A percentile compares a stretch with the other conserved stretches of the same genome.
These are phyloP conservation scores for Hsuehochloa calcarea DNA, from an alignment of 176 grass and related monocot species.

Conservation along the genomic window DNA sequence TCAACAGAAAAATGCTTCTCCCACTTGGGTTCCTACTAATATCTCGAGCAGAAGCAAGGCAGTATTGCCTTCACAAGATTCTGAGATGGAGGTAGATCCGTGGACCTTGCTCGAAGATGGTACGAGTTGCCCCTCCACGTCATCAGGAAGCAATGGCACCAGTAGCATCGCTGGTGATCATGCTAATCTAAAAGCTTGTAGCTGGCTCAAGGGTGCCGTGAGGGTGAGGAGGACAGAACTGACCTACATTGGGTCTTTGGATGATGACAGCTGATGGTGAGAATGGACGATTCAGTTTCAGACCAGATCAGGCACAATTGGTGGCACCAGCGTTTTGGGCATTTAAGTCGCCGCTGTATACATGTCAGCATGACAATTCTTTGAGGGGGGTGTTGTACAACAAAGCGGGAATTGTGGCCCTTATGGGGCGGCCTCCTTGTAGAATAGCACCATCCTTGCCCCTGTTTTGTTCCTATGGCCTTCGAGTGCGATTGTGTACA, in stretches of 20 bases:
- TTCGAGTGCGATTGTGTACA: constrained; percentile 38
- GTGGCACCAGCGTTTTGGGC: background rate
- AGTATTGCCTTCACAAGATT: constrained; percentile 47
- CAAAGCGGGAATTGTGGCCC: background rate
- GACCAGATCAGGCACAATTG: background rate
- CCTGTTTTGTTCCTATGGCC: constrained; percentile 32
- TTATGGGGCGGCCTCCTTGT: background rate
- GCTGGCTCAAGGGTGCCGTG: constrained; percentile 94
- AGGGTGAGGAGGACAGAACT: constrained; percentile 88
- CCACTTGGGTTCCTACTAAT: constrained; percentile 54
- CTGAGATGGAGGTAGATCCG: constrained; percentile 84
- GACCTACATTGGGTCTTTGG: constrained; percentile 90
- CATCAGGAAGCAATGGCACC: constrained; percentile 45
- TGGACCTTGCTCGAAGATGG: constrained; percentile 94
- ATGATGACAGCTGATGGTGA: constrained; percentile 85
- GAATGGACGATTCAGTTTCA: background rate
- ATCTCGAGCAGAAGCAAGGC: constrained; percentile 64
- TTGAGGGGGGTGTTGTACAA: constrained; percentile 16
- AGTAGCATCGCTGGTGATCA: constrained; percentile 53
- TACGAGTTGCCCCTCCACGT: constrained; percentile 56
- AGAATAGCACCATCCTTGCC: constrained; percentile 12
- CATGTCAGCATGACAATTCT: background rate
- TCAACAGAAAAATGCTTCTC: constrained; percentile 48
- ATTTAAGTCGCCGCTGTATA: background rate
- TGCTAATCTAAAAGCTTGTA: constrained; percentile 77